Evolutionary conservation across 176 grass and related monocot species (phyloP).

Genomic region (Triticum aestivum): DNA sequence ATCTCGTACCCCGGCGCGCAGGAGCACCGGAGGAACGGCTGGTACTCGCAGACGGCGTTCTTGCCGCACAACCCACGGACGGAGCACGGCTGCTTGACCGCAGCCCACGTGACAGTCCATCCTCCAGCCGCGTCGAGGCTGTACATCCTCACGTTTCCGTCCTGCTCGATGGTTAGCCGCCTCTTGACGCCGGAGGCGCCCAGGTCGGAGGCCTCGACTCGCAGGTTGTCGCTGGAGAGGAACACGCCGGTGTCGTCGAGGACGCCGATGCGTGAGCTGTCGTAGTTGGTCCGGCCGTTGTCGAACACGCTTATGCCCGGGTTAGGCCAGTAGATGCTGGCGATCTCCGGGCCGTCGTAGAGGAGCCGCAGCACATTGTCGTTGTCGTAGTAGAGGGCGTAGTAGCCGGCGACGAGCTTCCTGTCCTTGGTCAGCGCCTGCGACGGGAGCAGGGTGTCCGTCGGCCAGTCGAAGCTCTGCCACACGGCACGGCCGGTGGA

Average conservation of each 20-base stretch:
- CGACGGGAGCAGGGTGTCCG: no score
- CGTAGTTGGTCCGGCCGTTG: background rate
- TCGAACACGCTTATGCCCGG: no score
- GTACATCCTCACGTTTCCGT: slow-evolving; percentile 54
- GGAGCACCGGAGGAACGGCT: background rate
- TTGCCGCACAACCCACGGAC: slow-evolving; percentile 50
- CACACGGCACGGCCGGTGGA: no score
- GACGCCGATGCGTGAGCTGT: slow-evolving; percentile 34
- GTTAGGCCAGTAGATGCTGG: no score
- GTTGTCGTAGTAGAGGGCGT: no score
- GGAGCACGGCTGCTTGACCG: slow-evolving; percentile 11
- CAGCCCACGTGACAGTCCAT: slow-evolving; percentile 41
- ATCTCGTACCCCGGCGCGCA: slow-evolving; percentile 43
- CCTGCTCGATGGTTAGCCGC: slow-evolving; percentile 46
- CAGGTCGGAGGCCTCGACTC: slow-evolving; percentile 3
- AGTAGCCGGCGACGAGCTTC: no score
- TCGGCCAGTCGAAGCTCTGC: no score
- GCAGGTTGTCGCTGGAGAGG: slow-evolving; percentile 38
- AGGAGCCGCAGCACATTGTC: no score
- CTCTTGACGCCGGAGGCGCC: slow-evolving; percentile 19
- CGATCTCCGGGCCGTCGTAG: no score
- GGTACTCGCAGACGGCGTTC: slow-evolving; percentile 12
- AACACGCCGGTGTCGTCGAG: slow-evolving; percentile 37
- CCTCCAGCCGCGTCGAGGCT: slow-evolving; percentile 32
- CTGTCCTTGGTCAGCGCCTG: no score